These are phyloP conservation scores for Penicilliopsis zonata DNA, from an alignment of 495 filamentous ascomycete genomes.

Conservation along the genomic window DNA sequence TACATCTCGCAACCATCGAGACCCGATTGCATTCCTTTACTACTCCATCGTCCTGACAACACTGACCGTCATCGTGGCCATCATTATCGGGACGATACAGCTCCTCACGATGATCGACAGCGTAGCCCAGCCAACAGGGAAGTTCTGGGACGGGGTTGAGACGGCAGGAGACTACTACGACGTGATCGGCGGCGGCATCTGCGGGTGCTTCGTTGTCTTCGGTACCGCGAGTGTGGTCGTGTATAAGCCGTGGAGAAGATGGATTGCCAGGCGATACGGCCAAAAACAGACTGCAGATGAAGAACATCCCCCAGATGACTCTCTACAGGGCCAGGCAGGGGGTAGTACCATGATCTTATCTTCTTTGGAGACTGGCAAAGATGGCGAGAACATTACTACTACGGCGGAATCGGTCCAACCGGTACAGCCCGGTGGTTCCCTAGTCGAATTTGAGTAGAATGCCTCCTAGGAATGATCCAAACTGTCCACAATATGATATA, in stretches of 20 bases:
- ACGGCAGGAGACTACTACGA: conserved; percentile 72
- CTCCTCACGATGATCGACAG: conserved; percentile 64
- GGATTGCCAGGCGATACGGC: conserved; percentile 36
- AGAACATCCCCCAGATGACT: too few species aligned
- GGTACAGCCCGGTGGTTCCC: too few species aligned
- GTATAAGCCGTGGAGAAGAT: conserved; percentile 67
- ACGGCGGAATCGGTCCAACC: too few species aligned
- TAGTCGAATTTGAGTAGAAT: too few species aligned
- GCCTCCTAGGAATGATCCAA: too few species aligned
- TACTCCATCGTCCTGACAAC: conserved; percentile 85
- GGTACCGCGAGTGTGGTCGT: conserved; percentile 57
- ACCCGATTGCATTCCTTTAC: conserved; percentile 79
- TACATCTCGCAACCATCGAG: conserved; percentile 40
- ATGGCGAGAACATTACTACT: too few species aligned
- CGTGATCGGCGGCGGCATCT: conserved; percentile 75
- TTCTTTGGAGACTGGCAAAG: too few species aligned
- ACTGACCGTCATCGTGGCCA: conserved; percentile 78
- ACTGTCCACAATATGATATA: too few species aligned
- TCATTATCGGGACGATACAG: conserved; percentile 78
- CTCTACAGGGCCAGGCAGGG: too few species aligned
- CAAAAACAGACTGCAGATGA: too few species aligned
- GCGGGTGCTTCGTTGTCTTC: conserved; percentile 67
- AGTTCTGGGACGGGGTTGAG: conserved; percentile 79
- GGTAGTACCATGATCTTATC: too few species aligned
- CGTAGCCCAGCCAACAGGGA: conserved; percentile 57